phyloP scores from a whole-genome alignment of 1,139 yeast genomes.

The Maudiozyma humilis region DNA sequence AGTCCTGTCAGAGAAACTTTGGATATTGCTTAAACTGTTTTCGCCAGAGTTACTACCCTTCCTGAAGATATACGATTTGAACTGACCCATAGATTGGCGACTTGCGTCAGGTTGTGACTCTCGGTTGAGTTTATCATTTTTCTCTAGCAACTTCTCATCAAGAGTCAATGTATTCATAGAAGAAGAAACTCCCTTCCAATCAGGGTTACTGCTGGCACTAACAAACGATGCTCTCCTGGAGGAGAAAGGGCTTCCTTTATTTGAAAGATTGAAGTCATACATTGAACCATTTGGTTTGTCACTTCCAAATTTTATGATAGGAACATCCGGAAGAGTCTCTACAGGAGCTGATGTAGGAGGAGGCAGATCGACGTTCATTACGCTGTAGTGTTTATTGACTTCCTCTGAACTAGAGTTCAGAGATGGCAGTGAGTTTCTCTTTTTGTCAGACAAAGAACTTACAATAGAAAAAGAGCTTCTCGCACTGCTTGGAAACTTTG shows the following conservation, averaged over 20 bases:
- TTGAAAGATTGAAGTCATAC: slow-evolving; percentile 13
- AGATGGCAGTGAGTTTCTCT: slow-evolving; percentile 16
- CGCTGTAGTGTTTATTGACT: slow-evolving; percentile 19
- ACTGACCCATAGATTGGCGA: slow-evolving; percentile 1
- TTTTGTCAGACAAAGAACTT: slow-evolving; percentile 25
- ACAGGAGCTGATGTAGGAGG: slow-evolving; percentile 33
- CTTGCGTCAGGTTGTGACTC: background rate
- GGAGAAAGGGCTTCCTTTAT: slow-evolving; percentile 23
- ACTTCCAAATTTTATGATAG: slow-evolving; percentile 5
- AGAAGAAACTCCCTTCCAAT: slow-evolving; percentile 7
- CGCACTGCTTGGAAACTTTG: slow-evolving; percentile 6
- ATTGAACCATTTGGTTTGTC: slow-evolving; percentile 12
- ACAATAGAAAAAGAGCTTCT: slow-evolving; percentile 28
- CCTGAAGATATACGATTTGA: background rate
- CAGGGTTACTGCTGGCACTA: slow-evolving; percentile 8
- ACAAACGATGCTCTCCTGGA: slow-evolving; percentile 12
- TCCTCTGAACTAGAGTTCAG: slow-evolving; percentile 10
- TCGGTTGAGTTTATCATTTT: slow-evolving; percentile 6
- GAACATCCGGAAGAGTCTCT: slow-evolving; percentile 18
- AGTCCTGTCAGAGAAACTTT: background rate
- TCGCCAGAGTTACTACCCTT: background rate
- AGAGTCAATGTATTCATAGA: slow-evolving; percentile 11
- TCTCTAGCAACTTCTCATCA: slow-evolving; percentile 19
- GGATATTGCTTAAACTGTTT: background rate
- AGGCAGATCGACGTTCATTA: slow-evolving; percentile 36